Conservation (phyloP, 495 filamentous ascomycete genomes). For the Amphirosellinia nigrospora region DNA sequence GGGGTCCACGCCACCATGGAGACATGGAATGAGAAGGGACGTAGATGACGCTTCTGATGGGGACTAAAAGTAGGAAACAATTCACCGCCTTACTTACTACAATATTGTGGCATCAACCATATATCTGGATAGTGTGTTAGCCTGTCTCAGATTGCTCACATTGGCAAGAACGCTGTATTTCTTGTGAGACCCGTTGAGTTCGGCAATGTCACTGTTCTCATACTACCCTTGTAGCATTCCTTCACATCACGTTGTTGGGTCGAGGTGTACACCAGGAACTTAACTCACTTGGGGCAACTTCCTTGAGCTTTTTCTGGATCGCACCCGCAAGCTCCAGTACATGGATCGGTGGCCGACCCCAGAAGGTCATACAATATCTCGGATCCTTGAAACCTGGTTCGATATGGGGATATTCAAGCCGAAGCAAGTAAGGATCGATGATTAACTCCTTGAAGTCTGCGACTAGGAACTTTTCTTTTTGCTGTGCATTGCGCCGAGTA, state of each 20-base stretch:
- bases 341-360: slow-evolving; percentile 79
- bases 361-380: slow-evolving; percentile 83
- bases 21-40: neutral
- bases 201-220: neutral
- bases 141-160: neutral
- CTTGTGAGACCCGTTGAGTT: neutral
- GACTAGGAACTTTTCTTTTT: slow-evolving; percentile 69
- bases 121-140: slow-evolving; percentile 58
- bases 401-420: slow-evolving; percentile 63
- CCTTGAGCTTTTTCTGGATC: slow-evolving; percentile 69
- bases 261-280: neutral
- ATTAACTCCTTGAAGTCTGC: slow-evolving; percentile 71
- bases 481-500: slow-evolving; percentile 70
- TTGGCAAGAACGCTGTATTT: neutral
- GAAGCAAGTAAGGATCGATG: slow-evolving; percentile 75
- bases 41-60: neutral
- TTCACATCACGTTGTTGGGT: neutral
- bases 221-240: neutral
- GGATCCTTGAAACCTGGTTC: slow-evolving; percentile 73
- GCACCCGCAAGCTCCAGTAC: slow-evolving; percentile 67
- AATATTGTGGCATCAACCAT: slow-evolving; percentile 80
- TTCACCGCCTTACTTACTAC: slow-evolving; percentile 29
- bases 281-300: slow-evolving; percentile 68
- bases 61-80: neutral
- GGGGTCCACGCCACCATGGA: neutral